phyloP scores from a whole-genome alignment of 1,284 basidiomycete species.

The Melampsora occidentalis region DNA sequence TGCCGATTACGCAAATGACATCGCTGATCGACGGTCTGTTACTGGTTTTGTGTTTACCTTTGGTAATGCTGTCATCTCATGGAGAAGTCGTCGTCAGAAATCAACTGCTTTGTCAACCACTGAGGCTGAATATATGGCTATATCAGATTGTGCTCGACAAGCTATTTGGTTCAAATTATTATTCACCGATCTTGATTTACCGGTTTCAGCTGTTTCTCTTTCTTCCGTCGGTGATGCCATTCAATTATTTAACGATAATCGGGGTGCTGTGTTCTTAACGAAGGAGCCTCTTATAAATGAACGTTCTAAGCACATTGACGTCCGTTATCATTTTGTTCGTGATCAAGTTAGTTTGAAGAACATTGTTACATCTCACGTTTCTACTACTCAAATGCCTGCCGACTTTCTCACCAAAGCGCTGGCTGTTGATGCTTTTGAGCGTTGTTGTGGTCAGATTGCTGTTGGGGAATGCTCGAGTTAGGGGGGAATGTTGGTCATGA shows the following conservation, averaged over 20 bases:
- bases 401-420: background rate
- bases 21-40: background rate
- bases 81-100: background rate
- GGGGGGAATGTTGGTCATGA: too few relatives aligned
- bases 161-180: background rate
- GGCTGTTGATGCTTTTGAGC: too few relatives aligned
- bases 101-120: background rate
- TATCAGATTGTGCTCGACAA: background rate
- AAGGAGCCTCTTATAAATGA: background rate
- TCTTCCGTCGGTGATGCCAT: too few relatives aligned
- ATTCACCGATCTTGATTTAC: too few relatives aligned
- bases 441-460: too few relatives aligned
- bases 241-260: background rate
- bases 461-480: too few relatives aligned
- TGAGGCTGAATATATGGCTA: background rate
- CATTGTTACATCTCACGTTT: background rate
- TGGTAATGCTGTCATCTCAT: background rate
- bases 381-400: background rate
- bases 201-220: too few relatives aligned
- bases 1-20: background rate
- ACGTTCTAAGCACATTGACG: conserved; percentile 1
- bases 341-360: background rate
- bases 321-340: background rate
- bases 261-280: background rate
- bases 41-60: background rate